Base-by-base conservation (phyloP, 768 basidiomycete genomes). In the Panaeolus cyanescens region DNA sequence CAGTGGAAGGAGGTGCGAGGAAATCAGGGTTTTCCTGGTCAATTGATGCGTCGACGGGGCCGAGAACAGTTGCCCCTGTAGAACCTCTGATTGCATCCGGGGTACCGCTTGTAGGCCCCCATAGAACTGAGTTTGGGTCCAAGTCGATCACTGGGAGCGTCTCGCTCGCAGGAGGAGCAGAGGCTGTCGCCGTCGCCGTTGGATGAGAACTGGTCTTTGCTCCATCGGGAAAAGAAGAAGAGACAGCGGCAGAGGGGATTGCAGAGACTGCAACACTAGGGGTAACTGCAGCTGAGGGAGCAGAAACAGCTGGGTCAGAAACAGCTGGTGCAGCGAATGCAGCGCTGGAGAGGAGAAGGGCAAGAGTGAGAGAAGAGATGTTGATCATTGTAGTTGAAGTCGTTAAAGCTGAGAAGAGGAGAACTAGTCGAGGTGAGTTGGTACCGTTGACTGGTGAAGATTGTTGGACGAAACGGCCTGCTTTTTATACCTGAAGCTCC, bases 1-100 rank as follows among this genome's bases (percentile, higher is more conserved):
- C 89, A 0, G 89, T 89, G 5, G 79, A 77, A 4, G 89, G 89
- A 45, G 86, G 86, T 12, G 85, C 84, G 1, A 89, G 65, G 3
- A 77, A 54, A 60, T 89, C 83, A 4, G 85, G 75, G 60, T 88
- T 86, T 70, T 89, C 73, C 33, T 78, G 59, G 63, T 83, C 78
- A 32, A 87, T 56, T 13, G 79, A 77, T 5, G 79, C 64, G 69
- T 90, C 85, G 59, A 85, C 75, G 5, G 85, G 88, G 4, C 85
- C 88, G 6, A 90, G 65, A 62, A 90, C 76, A 15, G 59, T 64
- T 12, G 77, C 74, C 2, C 86, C 86, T 5, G 83, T 74, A 15
- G 69, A 50, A 5, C 74, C 82, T 17, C 85, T 81, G 20, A 83
- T 69, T 30, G 56, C 57, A 62, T 74, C 79, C 20, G 79, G 76